Evolutionary conservation across 2,329 filamentous ascomycete genomes (phyloP).

Genomic region (Hypoxylon sp.): DNA sequence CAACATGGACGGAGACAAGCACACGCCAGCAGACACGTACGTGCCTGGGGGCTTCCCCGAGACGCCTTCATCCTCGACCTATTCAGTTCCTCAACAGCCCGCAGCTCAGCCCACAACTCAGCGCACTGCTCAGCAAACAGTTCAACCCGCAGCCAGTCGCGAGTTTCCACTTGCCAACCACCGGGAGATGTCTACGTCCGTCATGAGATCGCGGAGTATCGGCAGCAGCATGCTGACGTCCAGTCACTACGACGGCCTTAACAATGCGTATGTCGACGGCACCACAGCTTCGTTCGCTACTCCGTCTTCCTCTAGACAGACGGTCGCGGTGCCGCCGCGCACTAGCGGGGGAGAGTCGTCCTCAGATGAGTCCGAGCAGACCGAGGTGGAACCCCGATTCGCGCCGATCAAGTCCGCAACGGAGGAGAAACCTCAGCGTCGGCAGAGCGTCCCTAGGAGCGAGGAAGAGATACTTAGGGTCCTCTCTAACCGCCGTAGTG

Average conservation of each 20-base stretch:
- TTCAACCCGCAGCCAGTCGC: slow-evolving; percentile 8
- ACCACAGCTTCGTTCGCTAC: not conserved
- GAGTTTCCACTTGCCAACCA: slow-evolving; percentile 20
- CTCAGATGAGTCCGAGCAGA: slow-evolving; percentile 29
- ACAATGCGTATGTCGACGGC: slow-evolving; percentile 11
- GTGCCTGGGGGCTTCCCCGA: slow-evolving; percentile 47
- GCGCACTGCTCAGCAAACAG: slow-evolving; percentile 23
- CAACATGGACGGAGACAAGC: slow-evolving; percentile 40
- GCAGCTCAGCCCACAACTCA: no score
- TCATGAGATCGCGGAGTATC: slow-evolving; percentile 5
- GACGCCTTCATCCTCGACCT: slow-evolving; percentile 36
- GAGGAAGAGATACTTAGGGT: slow-evolving; percentile 62
- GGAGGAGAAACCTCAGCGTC: slow-evolving; percentile 34
- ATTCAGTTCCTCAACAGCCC: slow-evolving; percentile 16
- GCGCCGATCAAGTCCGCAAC: slow-evolving; percentile 42
- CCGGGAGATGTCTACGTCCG: slow-evolving; percentile 2
- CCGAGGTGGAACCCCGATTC: slow-evolving; percentile 37
- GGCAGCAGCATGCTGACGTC: slow-evolving; percentile 2
- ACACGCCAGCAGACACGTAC: slow-evolving; percentile 44
- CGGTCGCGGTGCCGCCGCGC: not conserved
- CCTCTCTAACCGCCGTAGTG: slow-evolving; percentile 58
- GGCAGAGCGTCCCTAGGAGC: slow-evolving; percentile 43
- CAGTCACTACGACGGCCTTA: not conserved
- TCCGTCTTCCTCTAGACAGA: slow-evolving; percentile 17
- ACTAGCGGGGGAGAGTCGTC: slow-evolving; percentile 15